These are phyloP conservation scores for Trametes coccinea DNA, from an alignment of 768 basidiomycete species.

Conservation along the genomic window DNA sequence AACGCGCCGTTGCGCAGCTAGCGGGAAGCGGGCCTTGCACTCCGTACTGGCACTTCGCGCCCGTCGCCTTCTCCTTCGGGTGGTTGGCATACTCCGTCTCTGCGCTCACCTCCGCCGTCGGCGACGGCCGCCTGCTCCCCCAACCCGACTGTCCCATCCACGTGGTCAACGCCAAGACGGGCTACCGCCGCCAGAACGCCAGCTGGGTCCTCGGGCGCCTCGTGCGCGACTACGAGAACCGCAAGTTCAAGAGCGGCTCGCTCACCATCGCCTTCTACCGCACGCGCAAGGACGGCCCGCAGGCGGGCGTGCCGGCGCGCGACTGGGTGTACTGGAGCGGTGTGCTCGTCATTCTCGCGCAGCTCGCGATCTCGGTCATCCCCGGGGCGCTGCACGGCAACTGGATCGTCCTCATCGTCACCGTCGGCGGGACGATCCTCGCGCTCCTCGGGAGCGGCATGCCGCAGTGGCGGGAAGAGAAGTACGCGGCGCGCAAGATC, in stretches of 20 bases:
- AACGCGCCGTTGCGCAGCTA: constrained; percentile 34
- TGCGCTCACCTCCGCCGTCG: constrained; percentile 28
- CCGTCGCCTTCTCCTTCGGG: constrained; percentile 37
- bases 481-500: constrained; percentile 30
- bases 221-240: constrained; percentile 30
- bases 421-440: constrained; percentile 30
- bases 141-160: constrained; percentile 26
- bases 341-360: constrained; percentile 26
- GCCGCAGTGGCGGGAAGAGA: constrained; percentile 35
- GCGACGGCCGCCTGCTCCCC: constrained; percentile 32
- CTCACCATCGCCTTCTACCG: constrained; percentile 27
- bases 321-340: constrained; percentile 35
- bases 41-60: constrained; percentile 20
- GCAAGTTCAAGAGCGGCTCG: constrained; percentile 19
- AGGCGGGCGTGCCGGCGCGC: constrained; percentile 25
- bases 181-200: constrained; percentile 29
- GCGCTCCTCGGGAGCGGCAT: constrained; percentile 28
- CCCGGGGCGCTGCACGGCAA: constrained; percentile 29
- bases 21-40: constrained; percentile 21
- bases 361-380: constrained; percentile 33
- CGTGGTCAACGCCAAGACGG: constrained; percentile 27
- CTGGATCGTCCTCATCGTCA: constrained; percentile 35
- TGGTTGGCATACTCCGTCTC: constrained; percentile 36
- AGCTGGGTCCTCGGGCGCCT: constrained; percentile 35
- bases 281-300: constrained; percentile 2